Base-by-base conservation (phyloP, 805 yeast species). In the Starmerella apicola region DNA sequence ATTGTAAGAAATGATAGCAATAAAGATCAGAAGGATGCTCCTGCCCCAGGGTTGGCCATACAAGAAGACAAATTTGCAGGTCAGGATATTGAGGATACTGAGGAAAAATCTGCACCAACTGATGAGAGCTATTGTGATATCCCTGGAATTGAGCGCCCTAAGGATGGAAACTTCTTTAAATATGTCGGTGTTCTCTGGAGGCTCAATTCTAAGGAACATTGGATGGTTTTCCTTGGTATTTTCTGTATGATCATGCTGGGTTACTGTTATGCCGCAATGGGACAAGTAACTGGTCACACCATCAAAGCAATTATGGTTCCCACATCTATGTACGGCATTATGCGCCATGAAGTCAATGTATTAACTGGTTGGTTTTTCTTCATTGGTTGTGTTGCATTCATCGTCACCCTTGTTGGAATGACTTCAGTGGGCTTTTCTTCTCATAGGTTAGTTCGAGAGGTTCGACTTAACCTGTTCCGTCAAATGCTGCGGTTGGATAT, bases 401-500 rank as follows among this genome's bases (percentile, higher is more conserved):
- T 55, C 28, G 39, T 43, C 10, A 56, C 55, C 25, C 21, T 48
- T 15, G 21, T 47, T 19, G 51, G 57, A 42, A 45, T 54, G 24
- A 22, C 48, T 22, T 42, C 45, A 17, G 41, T 61, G 15, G 39
- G 56, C 1, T 42, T 46, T 32, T 48, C 63, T 5, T 52, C 61
- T 2, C 59, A 55, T 38, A 44, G 52, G n/a, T 52, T 63, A 2
- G 61, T 62, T 3, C 56, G 61, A 23, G 46, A 49, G 23, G 59
- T 63, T 15, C 56, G 67, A 2, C 43, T 45, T 21, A 37, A 43
- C 23, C 49, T 60, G 19, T 58, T 62, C 50, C 37, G 52, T 15
- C 63, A 61, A 35, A 52, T 54, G 37, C 42, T 63, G 37, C 52
- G 64, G 25, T 57, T 60, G 53, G 67, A 63, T 37, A 49, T 63